These are phyloP conservation scores for Kwoniella dejecticola DNA, from an alignment of 768 basidiomycete genomes.

Conservation along the genomic window DNA sequence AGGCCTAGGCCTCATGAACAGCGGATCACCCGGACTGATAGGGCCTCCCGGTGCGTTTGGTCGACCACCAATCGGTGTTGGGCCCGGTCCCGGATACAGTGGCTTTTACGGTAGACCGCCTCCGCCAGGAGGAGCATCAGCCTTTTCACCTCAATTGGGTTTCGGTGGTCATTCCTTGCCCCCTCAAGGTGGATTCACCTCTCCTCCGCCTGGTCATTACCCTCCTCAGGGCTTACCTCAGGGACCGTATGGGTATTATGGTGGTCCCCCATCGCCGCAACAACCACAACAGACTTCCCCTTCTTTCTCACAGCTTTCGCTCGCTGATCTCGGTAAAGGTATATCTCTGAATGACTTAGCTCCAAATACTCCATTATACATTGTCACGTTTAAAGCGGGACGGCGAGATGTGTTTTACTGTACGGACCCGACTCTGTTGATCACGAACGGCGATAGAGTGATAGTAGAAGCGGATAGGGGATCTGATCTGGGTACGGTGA, in stretches of 20 bases:
- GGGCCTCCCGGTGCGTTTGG: conserved; percentile 31
- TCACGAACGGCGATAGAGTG: conserved; percentile 85
- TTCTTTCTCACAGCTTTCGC: conserved; percentile 44
- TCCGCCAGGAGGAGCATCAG: background rate
- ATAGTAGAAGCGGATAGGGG: conserved; percentile 97
- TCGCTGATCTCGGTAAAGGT: conserved; percentile 71
- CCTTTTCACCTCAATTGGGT: background rate
- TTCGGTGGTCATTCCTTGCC: conserved; percentile 2
- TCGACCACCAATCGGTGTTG: conserved; percentile 9
- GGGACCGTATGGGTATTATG: conserved; percentile 4
- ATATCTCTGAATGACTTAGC: conserved; percentile 83
- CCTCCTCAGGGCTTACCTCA: background rate
- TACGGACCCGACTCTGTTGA: conserved; percentile 66
- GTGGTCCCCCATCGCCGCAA: conserved; percentile 11
- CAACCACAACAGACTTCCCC: conserved; percentile 25
- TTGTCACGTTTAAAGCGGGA: conserved; percentile 96
- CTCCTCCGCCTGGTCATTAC: background rate
- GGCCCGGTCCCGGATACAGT: conserved; percentile 7
- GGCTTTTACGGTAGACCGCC: background rate
- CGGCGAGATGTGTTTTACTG: conserved; percentile 93
- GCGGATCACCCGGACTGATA: background rate
- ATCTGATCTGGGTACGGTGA: conserved; percentile 79
- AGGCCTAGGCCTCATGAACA: conserved; percentile 5
- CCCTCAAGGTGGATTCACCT: background rate
- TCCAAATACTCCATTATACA: conserved; percentile 82